Evolutionary conservation across 345 rosid species (phyloP).

Genomic region (Sapria himalayana): DNA sequence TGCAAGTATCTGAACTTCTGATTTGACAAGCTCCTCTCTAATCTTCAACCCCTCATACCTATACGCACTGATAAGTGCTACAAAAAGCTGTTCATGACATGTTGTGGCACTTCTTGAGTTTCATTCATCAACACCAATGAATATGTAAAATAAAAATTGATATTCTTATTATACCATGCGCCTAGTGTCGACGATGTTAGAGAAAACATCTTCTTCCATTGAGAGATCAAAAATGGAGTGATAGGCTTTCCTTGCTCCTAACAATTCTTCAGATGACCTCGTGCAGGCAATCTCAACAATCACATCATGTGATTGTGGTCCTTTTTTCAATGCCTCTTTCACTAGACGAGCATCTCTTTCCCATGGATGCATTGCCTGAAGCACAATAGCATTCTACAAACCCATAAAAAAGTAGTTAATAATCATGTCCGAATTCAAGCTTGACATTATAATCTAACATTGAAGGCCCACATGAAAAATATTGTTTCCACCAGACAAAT

Average conservation of each 20-base stretch:
- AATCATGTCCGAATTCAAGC: not conserved
- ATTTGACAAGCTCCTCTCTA: constrained; percentile 35
- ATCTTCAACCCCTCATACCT: constrained; percentile 61
- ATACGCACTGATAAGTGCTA: constrained; percentile 77
- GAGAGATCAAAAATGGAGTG: constrained; percentile 73
- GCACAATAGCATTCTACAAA: constrained; percentile 42
- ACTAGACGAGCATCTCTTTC: constrained; percentile 81
- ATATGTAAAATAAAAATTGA: not conserved
- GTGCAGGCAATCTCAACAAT: constrained; percentile 70
- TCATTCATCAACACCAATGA: not conserved
- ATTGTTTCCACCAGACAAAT: too few relatives aligned
- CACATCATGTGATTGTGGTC: constrained; percentile 23
- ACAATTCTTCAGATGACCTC: constrained; percentile 49
- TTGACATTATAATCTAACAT: too few relatives aligned
- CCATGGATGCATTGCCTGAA: constrained; percentile 77
- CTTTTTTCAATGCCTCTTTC: constrained; percentile 37
- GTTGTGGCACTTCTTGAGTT: not conserved
- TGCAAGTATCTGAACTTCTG: constrained; percentile 36
- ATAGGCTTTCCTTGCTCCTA: constrained; percentile 79
- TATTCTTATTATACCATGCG: constrained; percentile 24
- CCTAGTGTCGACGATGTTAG: constrained; percentile 21
- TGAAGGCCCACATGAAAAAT: too few relatives aligned
- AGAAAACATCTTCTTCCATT: constrained; percentile 61
- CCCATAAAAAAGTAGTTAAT: not conserved
- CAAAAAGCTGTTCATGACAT: constrained; percentile 39